Evolutionary conservation across 2,329 filamentous ascomycete genomes (phyloP).

Genomic region (Septoria linicola): DNA sequence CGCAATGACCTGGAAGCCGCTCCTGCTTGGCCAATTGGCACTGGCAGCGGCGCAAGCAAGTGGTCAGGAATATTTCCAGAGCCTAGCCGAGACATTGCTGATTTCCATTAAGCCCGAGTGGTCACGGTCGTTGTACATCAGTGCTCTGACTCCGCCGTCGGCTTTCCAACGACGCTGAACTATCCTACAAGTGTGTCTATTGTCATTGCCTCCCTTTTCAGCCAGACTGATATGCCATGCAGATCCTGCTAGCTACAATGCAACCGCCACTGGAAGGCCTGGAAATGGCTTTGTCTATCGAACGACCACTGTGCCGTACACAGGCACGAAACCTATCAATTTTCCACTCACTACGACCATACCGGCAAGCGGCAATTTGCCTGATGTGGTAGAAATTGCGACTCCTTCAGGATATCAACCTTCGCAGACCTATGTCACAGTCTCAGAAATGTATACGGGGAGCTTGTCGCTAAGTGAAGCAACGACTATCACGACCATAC

Average conservation of each 20-base stretch:
- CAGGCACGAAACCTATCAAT: slow-evolving; percentile 12
- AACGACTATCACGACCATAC: slow-evolving; percentile 9
- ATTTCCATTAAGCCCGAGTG: slow-evolving; percentile 13
- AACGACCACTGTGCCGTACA: slow-evolving; percentile 13
- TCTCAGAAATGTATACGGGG: no score
- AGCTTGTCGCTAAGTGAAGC: no score
- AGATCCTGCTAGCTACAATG: slow-evolving; percentile 9
- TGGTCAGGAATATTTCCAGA: no score
- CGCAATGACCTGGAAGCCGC: slow-evolving; percentile 15
- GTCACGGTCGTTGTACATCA: slow-evolving; percentile 21
- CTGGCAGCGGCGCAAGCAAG: slow-evolving; percentile 11
- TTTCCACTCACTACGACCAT: no score
- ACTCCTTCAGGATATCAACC: no score
- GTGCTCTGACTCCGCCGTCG: slow-evolving; percentile 14
- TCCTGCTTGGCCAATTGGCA: slow-evolving; percentile 13
- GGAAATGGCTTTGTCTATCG: slow-evolving; percentile 1
- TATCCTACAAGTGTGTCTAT: slow-evolving; percentile 9
- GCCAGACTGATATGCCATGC: neutral
- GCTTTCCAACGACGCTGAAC: slow-evolving; percentile 18
- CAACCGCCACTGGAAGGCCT: no score
- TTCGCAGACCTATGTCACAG: no score
- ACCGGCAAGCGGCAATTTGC: no score
- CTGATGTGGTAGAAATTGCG: no score
- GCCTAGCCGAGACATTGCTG: slow-evolving; percentile 3
- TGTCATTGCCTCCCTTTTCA: neutral